phyloP scores from a whole-genome alignment of 1,139 yeast species.

The Scheffersomyces insectosa region DNA sequence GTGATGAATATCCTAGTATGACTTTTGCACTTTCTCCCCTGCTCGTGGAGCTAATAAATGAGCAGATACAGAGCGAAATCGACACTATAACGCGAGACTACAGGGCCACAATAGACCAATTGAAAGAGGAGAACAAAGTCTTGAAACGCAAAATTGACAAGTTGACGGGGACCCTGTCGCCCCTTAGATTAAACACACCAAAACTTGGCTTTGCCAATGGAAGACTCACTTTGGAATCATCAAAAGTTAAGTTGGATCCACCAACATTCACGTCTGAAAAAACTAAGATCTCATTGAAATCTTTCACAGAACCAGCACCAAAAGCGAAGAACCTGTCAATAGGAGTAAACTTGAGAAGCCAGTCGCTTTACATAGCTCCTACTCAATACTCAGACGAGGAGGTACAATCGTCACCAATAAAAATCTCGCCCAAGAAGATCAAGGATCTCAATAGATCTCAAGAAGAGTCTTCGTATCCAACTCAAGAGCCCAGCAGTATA shows the following conservation, averaged over 20 bases:
- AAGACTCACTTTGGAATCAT: too few relatives aligned
- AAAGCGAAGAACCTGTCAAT: too few relatives aligned
- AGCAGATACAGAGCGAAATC: neutral
- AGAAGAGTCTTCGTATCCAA: neutral
- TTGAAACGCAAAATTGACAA: neutral
- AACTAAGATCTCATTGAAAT: too few relatives aligned
- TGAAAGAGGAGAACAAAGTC: neutral
- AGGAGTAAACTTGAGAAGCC: neutral
- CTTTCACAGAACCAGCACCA: too few relatives aligned
- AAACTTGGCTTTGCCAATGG: too few relatives aligned
- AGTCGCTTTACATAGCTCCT: constrained; percentile 4
- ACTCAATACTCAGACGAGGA: constrained; percentile 19
- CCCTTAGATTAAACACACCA: neutral
- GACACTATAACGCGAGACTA: neutral
- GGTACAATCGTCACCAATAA: constrained; percentile 7
- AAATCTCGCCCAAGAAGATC: constrained; percentile 8
- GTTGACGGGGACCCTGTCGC: neutral
- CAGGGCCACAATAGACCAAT: neutral
- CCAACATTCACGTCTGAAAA: too few relatives aligned
- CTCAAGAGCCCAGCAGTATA: neutral
- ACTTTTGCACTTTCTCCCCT: neutral
- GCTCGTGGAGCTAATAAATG: neutral
- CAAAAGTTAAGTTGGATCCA: too few relatives aligned
- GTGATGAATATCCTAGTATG: neutral
- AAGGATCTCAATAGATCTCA: constrained; percentile 1